phyloP scores from a whole-genome alignment of 768 basidiomycete species.

The Amanita rimosa region DNA sequence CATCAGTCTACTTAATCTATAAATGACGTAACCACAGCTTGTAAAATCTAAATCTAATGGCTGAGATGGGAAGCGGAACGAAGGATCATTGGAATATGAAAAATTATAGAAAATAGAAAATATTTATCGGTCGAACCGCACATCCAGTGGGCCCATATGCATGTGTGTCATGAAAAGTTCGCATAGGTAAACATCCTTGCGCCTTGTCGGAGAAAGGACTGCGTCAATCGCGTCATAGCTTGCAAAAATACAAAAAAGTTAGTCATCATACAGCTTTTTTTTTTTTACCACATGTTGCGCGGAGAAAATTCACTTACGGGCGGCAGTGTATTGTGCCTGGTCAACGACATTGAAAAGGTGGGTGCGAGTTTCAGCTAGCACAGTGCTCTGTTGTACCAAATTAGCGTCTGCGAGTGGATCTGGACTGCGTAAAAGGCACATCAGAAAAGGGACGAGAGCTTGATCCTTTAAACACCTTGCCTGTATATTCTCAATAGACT shows the following conservation, averaged over 20 bases:
- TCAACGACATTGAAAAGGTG: conserved; percentile 70
- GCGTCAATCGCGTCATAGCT: conserved; percentile 40
- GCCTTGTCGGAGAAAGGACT: conserved; percentile 42
- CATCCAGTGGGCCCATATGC: no score
- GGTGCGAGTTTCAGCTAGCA: conserved; percentile 65
- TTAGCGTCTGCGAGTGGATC: conserved; percentile 40
- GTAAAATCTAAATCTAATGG: no score
- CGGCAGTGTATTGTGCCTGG: conserved; percentile 64
- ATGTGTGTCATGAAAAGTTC: conserved; percentile 14
- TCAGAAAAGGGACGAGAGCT: neutral
- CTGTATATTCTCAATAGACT: conserved; percentile 64
- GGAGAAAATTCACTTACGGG: conserved; percentile 46
- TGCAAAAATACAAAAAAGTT: neutral
- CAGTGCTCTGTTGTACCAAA: conserved; percentile 46
- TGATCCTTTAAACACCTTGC: conserved; percentile 30
- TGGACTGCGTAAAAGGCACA: conserved; percentile 10
- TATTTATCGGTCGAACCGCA: no score
- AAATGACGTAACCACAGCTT: neutral
- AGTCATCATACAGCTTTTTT: no score
- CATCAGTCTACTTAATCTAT: neutral
- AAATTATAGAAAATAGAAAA: no score
- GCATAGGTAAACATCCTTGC: conserved; percentile 36
- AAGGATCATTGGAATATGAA: no score
- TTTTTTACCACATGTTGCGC: no score
- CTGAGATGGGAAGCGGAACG: no score